Evolutionary conservation across 2,329 filamentous ascomycete genomes (phyloP).

Genomic region (Cryphonectria carpinicola): DNA sequence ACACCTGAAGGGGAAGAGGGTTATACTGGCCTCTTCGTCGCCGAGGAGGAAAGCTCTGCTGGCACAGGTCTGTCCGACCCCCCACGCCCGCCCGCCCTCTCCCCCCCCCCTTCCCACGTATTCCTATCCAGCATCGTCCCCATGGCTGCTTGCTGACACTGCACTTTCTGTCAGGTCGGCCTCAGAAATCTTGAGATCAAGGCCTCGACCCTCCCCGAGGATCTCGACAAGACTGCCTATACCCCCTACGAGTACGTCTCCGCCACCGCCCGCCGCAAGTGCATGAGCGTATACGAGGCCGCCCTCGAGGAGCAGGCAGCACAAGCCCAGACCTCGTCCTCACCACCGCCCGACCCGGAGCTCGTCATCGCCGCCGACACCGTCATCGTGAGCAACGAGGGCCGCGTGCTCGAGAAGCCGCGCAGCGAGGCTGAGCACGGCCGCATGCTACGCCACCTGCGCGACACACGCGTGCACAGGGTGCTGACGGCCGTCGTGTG

Average conservation of each 20-base stretch:
- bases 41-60: slow-evolving; percentile 84
- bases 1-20: slow-evolving; percentile 74
- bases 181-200: slow-evolving; percentile 81
- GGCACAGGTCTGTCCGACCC: slow-evolving; percentile 56
- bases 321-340: slow-evolving; percentile 33
- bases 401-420: slow-evolving; percentile 89
- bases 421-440: slow-evolving; percentile 79
- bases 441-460: slow-evolving; percentile 78
- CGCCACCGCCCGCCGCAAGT: slow-evolving; percentile 83
- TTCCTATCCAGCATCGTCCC: background rate
- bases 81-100: background rate
- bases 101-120: background rate
- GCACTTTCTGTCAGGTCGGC: slow-evolving; percentile 63
- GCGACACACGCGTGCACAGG: slow-evolving; percentile 77
- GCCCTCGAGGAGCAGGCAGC: slow-evolving; percentile 47
- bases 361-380: slow-evolving; percentile 92
- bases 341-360: slow-evolving; percentile 65
- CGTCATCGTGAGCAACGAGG: slow-evolving; percentile 76
- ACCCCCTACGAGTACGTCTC: slow-evolving; percentile 90
- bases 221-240: slow-evolving; percentile 75
- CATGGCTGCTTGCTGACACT: background rate
- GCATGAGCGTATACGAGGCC: slow-evolving; percentile 68
- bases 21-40: slow-evolving; percentile 89
- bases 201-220: slow-evolving; percentile 81
- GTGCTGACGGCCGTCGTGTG: slow-evolving; percentile 85